Evolutionary conservation across 1,284 basidiomycete species (phyloP).

Genomic region (Blastosporella zonata): DNA sequence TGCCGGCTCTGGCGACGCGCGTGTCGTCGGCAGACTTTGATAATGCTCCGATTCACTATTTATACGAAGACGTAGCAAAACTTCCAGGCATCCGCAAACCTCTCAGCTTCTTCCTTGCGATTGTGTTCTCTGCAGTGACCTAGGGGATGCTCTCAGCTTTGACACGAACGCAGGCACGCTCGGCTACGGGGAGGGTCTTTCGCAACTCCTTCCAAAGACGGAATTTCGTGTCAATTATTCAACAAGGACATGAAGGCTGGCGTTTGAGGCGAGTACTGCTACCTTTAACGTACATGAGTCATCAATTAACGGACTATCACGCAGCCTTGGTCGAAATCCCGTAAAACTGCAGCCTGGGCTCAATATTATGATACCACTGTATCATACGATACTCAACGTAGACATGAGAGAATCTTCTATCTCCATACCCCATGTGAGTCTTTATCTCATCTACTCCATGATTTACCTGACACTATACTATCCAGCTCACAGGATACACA

Average conservation of each 20-base stretch:
- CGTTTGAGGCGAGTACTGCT: constrained; percentile 35
- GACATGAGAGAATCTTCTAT: constrained; percentile 49
- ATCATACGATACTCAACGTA: constrained; percentile 41
- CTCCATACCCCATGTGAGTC: constrained; percentile 36
- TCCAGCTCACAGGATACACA: constrained; percentile 45
- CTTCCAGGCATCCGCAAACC: neutral
- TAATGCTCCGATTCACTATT: neutral
- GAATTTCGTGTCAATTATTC: constrained; percentile 42
- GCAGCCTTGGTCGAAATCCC: constrained; percentile 43
- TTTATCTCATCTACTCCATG: neutral
- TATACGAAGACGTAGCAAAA: neutral
- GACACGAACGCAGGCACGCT: constrained; percentile 4
- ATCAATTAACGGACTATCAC: neutral
- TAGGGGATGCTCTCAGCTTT: constrained; percentile 4
- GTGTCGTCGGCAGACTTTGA: neutral
- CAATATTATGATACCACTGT: constrained; percentile 41
- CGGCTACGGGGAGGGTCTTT: neutral
- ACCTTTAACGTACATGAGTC: neutral
- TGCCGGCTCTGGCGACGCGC: neutral
- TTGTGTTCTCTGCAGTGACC: no score
- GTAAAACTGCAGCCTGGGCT: constrained; percentile 42
- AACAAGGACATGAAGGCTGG: constrained; percentile 52
- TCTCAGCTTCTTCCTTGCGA: neutral
- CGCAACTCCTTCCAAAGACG: constrained; percentile 8
- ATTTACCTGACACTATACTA: constrained; percentile 1